Evolutionary conservation across 108 stramenopile species (phyloP), one percentile per base, ranked within the genome.

Genomic region (Cyclotella distinguenda): DNA sequence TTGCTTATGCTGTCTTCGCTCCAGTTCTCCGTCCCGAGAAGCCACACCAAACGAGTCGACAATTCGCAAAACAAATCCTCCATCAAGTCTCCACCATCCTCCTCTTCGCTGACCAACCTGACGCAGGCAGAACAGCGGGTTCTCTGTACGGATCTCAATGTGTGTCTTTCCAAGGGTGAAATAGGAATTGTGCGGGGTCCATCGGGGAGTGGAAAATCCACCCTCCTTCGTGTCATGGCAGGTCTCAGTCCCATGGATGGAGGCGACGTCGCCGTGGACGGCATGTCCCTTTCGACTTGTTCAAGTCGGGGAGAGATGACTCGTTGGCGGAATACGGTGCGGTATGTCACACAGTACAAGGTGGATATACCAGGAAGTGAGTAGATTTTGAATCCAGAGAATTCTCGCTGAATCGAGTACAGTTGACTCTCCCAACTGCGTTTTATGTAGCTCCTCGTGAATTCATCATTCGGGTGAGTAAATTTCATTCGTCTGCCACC

Each of bases 311-410:
- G 36, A 11, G 62, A 66, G 25, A 57, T 55, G 32, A 47, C 34
- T 40, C 50, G 54, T 1, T 68, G 61, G 31, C 49, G 23, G 54
- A 53, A 18, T 34, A 27, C 34, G 40, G 89, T 94, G 18, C 66
- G 80, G 6, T 89, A 89, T 22, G 91, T 96, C 5, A 71, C 88
- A 8, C 95, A 94, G 67, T 60, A 79, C 55, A 84, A 72, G 45
- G 74, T 83, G 10, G 77, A 78, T 53, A 50, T 78, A 5, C 77
- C 77, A 2, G 77, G 77, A 5, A 78, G 68, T 33, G 26, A 49
- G 49, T 49, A 18, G 11, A 0, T n/a, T 32, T 34, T 33, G n/a
- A n/a, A n/a, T n/a, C n/a, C n/a, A n/a, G n/a, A n/a, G n/a, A n/a
- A 19, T 49, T 30, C 4, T 27, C 40, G 0, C 13, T n/a, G n/a